A percentile compares a stretch with the other conserved stretches of the same genome.
These are phyloP conservation scores for Sherardia arvensis DNA, from an alignment of 257 asterid genomes.

Conservation along the genomic window DNA sequence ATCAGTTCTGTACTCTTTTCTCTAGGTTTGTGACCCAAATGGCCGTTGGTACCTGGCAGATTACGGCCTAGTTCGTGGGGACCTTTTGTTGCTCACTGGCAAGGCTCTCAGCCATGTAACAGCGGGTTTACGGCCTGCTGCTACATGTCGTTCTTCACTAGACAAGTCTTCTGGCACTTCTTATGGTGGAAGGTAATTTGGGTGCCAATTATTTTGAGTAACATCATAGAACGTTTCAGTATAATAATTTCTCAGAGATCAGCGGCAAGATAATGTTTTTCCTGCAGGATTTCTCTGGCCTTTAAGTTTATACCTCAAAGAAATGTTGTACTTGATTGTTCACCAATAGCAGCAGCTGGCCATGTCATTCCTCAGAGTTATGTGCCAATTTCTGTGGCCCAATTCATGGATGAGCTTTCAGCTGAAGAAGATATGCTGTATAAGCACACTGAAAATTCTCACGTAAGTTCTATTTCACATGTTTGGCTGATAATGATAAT, in stretches of 20 bases:
- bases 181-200: slow-evolving; percentile 59
- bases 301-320: slow-evolving; percentile 93
- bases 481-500: background rate
- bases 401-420: slow-evolving; percentile 88
- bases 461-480: slow-evolving; percentile 42
- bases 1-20: slow-evolving; percentile 19
- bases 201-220: slow-evolving; percentile 6
- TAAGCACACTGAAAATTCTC: slow-evolving; percentile 46
- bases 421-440: slow-evolving; percentile 64
- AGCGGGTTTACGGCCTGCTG: slow-evolving; percentile 87
- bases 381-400: slow-evolving; percentile 80
- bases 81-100: slow-evolving; percentile 82
- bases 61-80: slow-evolving; percentile 63
- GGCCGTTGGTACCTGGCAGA: slow-evolving; percentile 98
- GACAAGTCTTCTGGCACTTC: slow-evolving; percentile 37
- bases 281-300: slow-evolving; percentile 75
- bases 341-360: slow-evolving; percentile 85
- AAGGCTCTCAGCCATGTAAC: slow-evolving; percentile 91
- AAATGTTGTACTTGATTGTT: slow-evolving; percentile 84
- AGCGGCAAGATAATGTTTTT: slow-evolving; percentile 18
- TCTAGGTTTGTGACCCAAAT: slow-evolving; percentile 84
- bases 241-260: slow-evolving; percentile 6
- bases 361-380: slow-evolving; percentile 84
- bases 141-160: slow-evolving; percentile 45
- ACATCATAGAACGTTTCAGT: slow-evolving; percentile 18